Evolutionary conservation across 2,329 filamentous ascomycete genomes (phyloP), one percentile per base, ranked within the genome.

Genomic region (Bisporella sp.): DNA sequence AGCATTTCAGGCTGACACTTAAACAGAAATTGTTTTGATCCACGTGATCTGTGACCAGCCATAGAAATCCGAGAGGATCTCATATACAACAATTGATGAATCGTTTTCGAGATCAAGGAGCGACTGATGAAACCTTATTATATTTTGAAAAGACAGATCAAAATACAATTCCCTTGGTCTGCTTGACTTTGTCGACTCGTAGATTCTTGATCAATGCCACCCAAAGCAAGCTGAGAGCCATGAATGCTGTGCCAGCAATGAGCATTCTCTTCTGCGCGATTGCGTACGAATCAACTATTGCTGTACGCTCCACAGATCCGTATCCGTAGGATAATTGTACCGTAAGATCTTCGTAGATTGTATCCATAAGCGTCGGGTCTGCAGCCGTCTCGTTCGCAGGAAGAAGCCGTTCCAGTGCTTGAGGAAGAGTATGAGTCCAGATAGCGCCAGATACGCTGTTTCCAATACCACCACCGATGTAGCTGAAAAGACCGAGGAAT

Each of bases 361-460:
- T 33, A 5, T 39, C 46, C 5, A 50, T 30, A 21, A 54, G 44
- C 0, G 12, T 50, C 42, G 58, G 46, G 13, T 55, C 44, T 0
- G 11, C 52, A 41, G 57, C 45, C 1, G 53, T 41, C 1, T 54
- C 49, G 8, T 40, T 74, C 7, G 41, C 75, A 1, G 73, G 71
- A 42, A 78, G 73, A 46, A 74, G 81, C n/a, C 54, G 42, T 8
- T 21, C 32, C 1, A 63, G 50, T 6, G 48, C 49, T 1, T 47
- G 33, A 1, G 59, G 58, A 58, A 87, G 78, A 1, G 77, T 73
- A 53, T 75, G 73, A 0, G 76, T 79, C 82, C 82, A 87, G 54
- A 87, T 79, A 7, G 82, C 81, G 0, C 74, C 75, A 1, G 82
- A 76, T 45, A 87, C 73, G 6, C 81, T 76, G 2, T 71, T 72